These are phyloP conservation scores for Hawksworthiomyces lignivorus DNA, from an alignment of 2,329 filamentous ascomycete species.

Conservation along the genomic window DNA sequence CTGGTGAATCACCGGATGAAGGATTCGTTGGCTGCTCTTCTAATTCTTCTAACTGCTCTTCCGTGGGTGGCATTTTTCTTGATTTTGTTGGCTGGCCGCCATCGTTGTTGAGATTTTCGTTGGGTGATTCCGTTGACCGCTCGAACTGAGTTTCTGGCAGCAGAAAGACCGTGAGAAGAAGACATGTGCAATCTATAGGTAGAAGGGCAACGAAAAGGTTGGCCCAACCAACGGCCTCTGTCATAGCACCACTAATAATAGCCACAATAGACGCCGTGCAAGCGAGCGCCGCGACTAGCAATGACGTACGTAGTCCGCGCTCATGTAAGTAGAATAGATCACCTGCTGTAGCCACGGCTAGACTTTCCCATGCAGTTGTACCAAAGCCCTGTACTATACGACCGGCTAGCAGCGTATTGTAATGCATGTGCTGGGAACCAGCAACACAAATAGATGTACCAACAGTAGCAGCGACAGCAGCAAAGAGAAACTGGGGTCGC, in stretches of 20 bases:
- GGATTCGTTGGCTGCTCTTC: too few species aligned
- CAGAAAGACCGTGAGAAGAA: slow-evolving; percentile 19
- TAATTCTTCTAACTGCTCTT: too few species aligned
- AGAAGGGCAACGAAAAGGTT: slow-evolving; percentile 23
- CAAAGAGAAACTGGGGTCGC: slow-evolving; percentile 25
- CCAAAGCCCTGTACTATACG: slow-evolving; percentile 25
- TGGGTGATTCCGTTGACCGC: too few species aligned
- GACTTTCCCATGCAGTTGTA: slow-evolving; percentile 25
- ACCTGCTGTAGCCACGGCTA: slow-evolving; percentile 24
- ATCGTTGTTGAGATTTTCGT: too few species aligned
- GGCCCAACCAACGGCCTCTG: slow-evolving; percentile 20
- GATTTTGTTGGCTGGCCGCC: too few species aligned
- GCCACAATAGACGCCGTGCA: slow-evolving; percentile 23
- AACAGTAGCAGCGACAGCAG: slow-evolving; percentile 20
- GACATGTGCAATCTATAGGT: slow-evolving; percentile 21
- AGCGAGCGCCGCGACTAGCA: slow-evolving; percentile 24
- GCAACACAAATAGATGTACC: slow-evolving; percentile 22
- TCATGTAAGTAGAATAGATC: slow-evolving; percentile 27
- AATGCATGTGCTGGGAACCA: slow-evolving; percentile 19
- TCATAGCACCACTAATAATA: slow-evolving; percentile 22
- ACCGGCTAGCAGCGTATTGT: slow-evolving; percentile 25
- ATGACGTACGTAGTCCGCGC: slow-evolving; percentile 21
- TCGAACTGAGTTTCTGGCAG: slow-evolving; percentile 22
- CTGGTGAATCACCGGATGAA: too few species aligned
- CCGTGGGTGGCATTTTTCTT: too few species aligned